Evolutionary conservation across 2,329 filamentous ascomycete genomes (phyloP), one percentile per base, ranked within the genome.

Genomic region (Juglanconis sp.): DNA sequence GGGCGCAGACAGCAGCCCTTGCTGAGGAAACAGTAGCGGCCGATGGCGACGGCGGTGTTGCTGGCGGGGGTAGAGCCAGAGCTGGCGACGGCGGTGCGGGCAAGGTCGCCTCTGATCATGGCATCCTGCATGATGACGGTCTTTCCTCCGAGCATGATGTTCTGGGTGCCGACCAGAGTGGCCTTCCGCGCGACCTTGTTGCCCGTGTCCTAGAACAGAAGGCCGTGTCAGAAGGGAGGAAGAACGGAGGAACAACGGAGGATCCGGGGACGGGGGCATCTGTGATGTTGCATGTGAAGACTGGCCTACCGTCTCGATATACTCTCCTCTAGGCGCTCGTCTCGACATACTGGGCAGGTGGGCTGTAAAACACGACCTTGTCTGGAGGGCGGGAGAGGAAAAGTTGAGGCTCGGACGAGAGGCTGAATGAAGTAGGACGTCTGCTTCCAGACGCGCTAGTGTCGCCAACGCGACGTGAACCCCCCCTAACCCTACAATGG

Each of bases 161-260:
- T 96, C 68, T 96, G 92, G 30, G 94, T 97, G 69, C 95, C 95
- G 70, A 96, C 90, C 68, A 99, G 91, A 72, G 89, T 88, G 64
- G 92, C 91, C 67, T 92, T 92, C 66, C 95, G 91, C 44, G 93
- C 94, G 69, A 99, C 95, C 79, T 98, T 98, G 84, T 99, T 99
- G 67, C 95, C 95, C 3, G 93, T 96, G 77, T 98, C 94, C 93
- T 96, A 67, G 24, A 32, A 1, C 56, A 38, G 32, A 49, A 40
- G 42, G 52, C 50, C 46, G 32, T 49, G 53, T 55, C n/a, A 55
- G 53, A 55, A 10, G 0, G 1, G 10, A 35, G 40, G 1, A 32
- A 31, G 40, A 1, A 30, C 10, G n/a, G 15, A 32, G 36, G 15
- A 50, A 24, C 17, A 24, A 24, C 17, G 17, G 17, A 24, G 17